These are phyloP conservation scores for Salix purpurea DNA, from an alignment of 345 rosid species.

Conservation along the genomic window DNA sequence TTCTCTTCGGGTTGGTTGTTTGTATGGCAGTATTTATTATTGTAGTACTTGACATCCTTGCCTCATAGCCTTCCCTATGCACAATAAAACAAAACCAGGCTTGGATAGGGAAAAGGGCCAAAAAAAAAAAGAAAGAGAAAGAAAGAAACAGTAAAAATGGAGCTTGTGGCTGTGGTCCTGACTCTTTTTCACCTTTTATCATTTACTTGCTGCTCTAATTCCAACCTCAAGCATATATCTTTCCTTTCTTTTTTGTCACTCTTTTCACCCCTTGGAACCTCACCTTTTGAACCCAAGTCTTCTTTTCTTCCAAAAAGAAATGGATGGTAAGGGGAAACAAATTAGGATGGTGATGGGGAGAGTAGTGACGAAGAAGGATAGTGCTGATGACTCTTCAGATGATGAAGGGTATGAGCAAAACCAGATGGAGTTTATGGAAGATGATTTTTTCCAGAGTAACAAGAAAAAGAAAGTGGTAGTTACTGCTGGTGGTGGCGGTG, in stretches of 20 bases:
- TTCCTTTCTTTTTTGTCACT: not conserved
- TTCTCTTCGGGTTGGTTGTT: not conserved
- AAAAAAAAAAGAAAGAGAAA: not conserved
- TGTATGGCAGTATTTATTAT: not conserved
- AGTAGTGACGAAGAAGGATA: constrained; percentile 27
- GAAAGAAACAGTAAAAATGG: constrained; percentile 2
- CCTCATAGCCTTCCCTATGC: not conserved
- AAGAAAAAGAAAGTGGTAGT: constrained; percentile 35
- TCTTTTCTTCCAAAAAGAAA: not conserved
- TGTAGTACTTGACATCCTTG: not conserved
- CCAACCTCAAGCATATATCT: not conserved
- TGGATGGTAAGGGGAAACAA: constrained; percentile 33
- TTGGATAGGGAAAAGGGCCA: not conserved
- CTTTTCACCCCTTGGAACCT: not conserved
- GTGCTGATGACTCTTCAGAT: constrained; percentile 14
- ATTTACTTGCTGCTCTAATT: not conserved
- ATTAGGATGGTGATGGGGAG: constrained; percentile 11
- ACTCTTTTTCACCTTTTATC: not conserved
- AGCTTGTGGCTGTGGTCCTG: constrained; percentile 38
- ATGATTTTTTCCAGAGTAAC: constrained; percentile 1
- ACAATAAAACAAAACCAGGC: constrained; percentile 11
- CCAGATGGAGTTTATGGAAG: constrained; percentile 13
- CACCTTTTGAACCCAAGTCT: not conserved
- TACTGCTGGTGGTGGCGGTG: not conserved
- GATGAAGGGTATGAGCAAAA: constrained; percentile 15